Base-by-base conservation (phyloP, 2,329 filamentous ascomycete species). In the Thyridium curvatum region DNA sequence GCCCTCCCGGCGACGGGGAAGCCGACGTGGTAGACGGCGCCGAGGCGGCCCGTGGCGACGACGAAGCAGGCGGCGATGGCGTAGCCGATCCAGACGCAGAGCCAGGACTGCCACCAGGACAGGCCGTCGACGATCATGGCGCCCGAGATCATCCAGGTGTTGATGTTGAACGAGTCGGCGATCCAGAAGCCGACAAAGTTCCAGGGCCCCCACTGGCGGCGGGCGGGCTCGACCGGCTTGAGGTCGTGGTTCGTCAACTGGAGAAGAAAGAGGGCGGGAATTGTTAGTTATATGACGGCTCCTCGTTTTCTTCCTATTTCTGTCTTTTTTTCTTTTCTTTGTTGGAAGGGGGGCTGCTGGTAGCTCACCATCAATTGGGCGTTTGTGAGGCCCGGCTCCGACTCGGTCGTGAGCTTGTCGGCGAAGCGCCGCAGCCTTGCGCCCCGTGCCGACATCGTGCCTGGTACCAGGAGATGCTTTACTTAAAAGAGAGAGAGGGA, bases 101-200 rank as follows among this genome's bases (percentile, higher is more conserved):
- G 65, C 82, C 84, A 88, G 3, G 86, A 83, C 64, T 94, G 87
- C 88, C 88, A 94, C 88, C 88, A 94, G 8, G 86, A 86, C 16
- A 94, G 69, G 12, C 87, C 86, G 35, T 66, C 69, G 2, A 83
- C 75, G 28, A 94, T 86, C 77, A 88, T 89, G 30, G 84, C 81
- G 2, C 84, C 87, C 0, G 86, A 84, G 46, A 94, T 93, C 86
- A 94, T 94, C 89, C 87, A 94, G 2, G 87, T 93, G 61, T 91
- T 93, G 56, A 93, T 87, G 59, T 91, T 91, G 66, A 90, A 88
- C 1, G 79, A 84, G 62, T 91, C 86, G 21, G 85, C 83, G 52
- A 93, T 75, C 86, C 86, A 91, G 57, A 93, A 93, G 12, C 79
- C 85, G 31, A 94, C 84, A 56, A 89, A 95, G 61, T 94, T 94